These are phyloP conservation scores for Cyclotella kingstonii DNA, from an alignment of 108 stramenopile genomes.

Conservation along the genomic window DNA sequence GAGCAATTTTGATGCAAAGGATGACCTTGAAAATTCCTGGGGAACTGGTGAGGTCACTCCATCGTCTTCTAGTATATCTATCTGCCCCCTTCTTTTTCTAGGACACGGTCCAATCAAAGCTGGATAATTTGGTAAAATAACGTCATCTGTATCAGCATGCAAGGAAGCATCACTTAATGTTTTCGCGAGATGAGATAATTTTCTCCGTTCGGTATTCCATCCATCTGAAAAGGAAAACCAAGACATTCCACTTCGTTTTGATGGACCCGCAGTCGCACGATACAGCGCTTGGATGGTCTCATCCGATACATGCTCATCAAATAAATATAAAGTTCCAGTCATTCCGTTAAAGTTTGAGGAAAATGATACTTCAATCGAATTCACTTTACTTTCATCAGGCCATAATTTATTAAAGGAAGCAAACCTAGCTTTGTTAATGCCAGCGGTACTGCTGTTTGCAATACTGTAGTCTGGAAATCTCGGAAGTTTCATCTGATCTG, in stretches of 20 bases:
- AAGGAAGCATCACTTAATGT: slow-evolving; percentile 35
- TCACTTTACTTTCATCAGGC: not conserved
- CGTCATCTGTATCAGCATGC: slow-evolving; percentile 33
- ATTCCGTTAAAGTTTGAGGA: slow-evolving; percentile 69
- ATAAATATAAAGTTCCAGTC: slow-evolving; percentile 65
- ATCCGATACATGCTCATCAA: slow-evolving; percentile 66
- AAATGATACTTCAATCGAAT: slow-evolving; percentile 40
- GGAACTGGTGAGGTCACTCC: slow-evolving; percentile 13
- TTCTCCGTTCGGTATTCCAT: slow-evolving; percentile 34
- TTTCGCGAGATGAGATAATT: slow-evolving; percentile 32
- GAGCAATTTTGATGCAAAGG: slow-evolving; percentile 63
- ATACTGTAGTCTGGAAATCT: slow-evolving; percentile 22
- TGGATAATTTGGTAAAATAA: slow-evolving; percentile 35
- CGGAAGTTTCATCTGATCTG: slow-evolving; percentile 59
- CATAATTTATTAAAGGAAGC: slow-evolving; percentile 17
- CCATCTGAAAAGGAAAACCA: slow-evolving; percentile 29
- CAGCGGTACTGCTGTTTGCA: slow-evolving; percentile 17
- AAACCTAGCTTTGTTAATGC: slow-evolving; percentile 10
- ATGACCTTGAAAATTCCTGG: slow-evolving; percentile 24
- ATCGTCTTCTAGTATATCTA: slow-evolving; percentile 42
- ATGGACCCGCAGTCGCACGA: slow-evolving; percentile 47
- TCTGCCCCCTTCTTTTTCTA: slow-evolving; percentile 7
- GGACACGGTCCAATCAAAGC: slow-evolving; percentile 20
- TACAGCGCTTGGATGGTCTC: slow-evolving; percentile 65
- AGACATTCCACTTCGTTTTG: slow-evolving; percentile 26